Evolutionary conservation across 2,329 filamentous ascomycete genomes (phyloP), one percentile per base, ranked within the genome.

Genomic region (Paraphoma sp.): DNA sequence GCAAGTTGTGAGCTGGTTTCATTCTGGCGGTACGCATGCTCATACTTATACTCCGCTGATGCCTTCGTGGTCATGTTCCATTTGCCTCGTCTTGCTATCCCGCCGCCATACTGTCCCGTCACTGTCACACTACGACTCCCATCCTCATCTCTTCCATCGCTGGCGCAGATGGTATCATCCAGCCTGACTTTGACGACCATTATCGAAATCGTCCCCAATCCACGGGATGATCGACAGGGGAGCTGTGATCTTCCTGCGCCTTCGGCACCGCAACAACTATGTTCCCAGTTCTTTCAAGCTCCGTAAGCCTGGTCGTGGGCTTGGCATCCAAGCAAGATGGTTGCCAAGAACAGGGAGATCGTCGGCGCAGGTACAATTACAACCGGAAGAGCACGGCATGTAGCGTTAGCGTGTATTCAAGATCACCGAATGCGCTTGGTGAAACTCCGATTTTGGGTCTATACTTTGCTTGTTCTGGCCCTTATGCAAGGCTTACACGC

Each of bases 1-100:
- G 67, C 59, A 68, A 57, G 55, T 65, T 65, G 53, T 68, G 65
- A 66, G 65, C 60, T 64, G 56, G 50, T 65, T 71, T 57, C 38
- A 38, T 23, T 51, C 56, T 50, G n/a, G 16, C 10, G 41, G 45
- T 48, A 29, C 33, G 43, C 5, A 12, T 36, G 10, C 41, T 54
- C 36, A 17, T 66, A 65, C 62, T 71, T 71, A 70, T 71, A 69
- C 40, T 50, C 46, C 28, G 18, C 28, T 52, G 28, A 9, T 50
- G 3, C n/a, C n/a, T 29, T 31, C 17, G 28, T 40, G 10, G 17
- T 31, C n/a, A 30, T 10, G 5, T 10, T n/a, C 10, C 14, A 2
- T 23, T 23, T 48, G 18, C 16, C 45, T 28, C 29, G 17, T 30
- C 38, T 14, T 48, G 6, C 36, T 29, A 11, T 36, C 36, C 14